phyloP scores from a whole-genome alignment of 169 alveolate species.

The Amoebophrya sp. region DNA sequence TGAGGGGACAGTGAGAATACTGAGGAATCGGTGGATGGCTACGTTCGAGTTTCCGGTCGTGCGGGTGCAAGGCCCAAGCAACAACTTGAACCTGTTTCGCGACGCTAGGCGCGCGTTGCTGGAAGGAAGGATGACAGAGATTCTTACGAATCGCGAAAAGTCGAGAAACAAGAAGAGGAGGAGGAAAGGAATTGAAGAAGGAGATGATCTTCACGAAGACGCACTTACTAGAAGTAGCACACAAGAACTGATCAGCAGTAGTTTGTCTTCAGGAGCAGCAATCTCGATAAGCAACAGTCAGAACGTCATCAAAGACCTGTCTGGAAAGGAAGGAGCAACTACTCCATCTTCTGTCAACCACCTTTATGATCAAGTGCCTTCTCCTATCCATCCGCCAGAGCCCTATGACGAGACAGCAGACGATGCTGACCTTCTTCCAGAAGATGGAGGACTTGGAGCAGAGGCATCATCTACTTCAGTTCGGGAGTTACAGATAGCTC shows the following conservation, averaged over 20 bases:
- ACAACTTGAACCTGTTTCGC: too few relatives aligned
- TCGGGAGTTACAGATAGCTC: background rate
- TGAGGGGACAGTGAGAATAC: background rate
- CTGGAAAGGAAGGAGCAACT: background rate
- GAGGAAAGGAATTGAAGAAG: too few relatives aligned
- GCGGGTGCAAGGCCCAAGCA: background rate
- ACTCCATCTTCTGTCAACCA: too few relatives aligned
- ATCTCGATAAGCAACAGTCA: too few relatives aligned
- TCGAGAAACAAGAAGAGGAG: background rate
- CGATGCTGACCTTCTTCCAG: background rate
- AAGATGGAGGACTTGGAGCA: background rate
- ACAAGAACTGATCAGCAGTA: too few relatives aligned
- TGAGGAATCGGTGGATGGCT: background rate
- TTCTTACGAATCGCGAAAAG: background rate
- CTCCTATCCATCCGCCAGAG: too few relatives aligned
- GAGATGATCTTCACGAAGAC: too few relatives aligned
- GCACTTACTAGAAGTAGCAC: too few relatives aligned
- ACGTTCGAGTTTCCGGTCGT: background rate
- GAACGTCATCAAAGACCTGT: background rate
- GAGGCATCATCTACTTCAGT: too few relatives aligned
- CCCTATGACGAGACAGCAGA: background rate
- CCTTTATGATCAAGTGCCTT: too few relatives aligned
- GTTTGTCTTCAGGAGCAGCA: too few relatives aligned
- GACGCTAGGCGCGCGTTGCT: background rate
- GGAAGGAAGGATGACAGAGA: background rate